Base-by-base conservation (phyloP, 805 yeast genomes). In the Cyberlindnera subsufficiens region DNA sequence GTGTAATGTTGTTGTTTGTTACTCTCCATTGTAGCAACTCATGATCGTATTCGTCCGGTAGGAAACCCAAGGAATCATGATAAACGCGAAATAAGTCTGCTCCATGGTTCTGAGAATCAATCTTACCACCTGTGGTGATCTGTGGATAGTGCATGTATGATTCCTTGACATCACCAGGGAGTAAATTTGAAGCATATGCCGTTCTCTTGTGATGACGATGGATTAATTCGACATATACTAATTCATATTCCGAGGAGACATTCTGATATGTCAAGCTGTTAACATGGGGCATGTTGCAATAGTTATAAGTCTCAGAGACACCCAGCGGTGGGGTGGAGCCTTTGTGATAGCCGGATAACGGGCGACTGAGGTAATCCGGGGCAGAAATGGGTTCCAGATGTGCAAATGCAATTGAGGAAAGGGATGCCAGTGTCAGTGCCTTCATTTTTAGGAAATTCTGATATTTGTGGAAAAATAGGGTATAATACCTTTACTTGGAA, bases 121-220 rank as follows among this genome's bases (percentile, higher is more conserved):
- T 46, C 18, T 66, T 55, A 30, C 75, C 75, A 30, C 59, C 71
- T 16, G 50, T 52, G 14, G 71, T 61, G 40, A 69, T 58, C 42
- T 69, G 71, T 4, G 73, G 73, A 44, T 61, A 60, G 17, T 52
- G 51, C 31, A 53, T 56, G 43, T 56, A 58, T 30, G 54, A 52
- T 30, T 55, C 61, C 35, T 52, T 43, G 30, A 62, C 53, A 40
- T 64, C 63, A 32, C 55, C 50, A 31, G 71, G 68, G 30, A 64
- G 56, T 27, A 60, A 43, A 45, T 69, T 69, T 7, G 60, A 32
- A 3, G 57, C 55, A 49, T 69, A 69, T 16, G 72, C 64, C 1
- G 74, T 66, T 45, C 75, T 60, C 44, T 66, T 67, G 46, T 69
- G 74, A 46, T 69, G 74, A 30, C 74, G 64, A 46, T 69, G 75